These are phyloP conservation scores for Biscutella laevigata DNA, from an alignment of 441 rosid species.

Conservation along the genomic window DNA sequence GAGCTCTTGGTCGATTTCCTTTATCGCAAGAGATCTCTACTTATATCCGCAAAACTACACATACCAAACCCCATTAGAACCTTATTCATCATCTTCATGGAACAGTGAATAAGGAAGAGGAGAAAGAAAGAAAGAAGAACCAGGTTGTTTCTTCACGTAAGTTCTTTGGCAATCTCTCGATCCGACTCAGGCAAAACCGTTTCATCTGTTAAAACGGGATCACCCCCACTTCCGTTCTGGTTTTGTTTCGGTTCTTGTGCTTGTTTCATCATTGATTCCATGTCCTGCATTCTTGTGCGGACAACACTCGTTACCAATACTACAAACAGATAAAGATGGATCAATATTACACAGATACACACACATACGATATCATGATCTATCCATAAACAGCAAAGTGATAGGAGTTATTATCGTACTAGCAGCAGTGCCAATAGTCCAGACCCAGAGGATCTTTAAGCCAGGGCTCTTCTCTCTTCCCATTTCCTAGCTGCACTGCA, in stretches of 20 bases:
- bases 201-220: slow-evolving; percentile 22
- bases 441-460: slow-evolving; percentile 78
- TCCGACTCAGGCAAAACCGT: slow-evolving; percentile 26
- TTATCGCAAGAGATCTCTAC: no score
- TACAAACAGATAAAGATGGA: slow-evolving; percentile 21
- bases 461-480: slow-evolving; percentile 71
- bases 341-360: background rate
- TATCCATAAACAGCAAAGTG: background rate
- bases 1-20: slow-evolving; percentile 5
- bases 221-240: slow-evolving; percentile 10
- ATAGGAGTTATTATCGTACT: slow-evolving; percentile 24
- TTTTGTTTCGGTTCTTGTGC: slow-evolving; percentile 30
- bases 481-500: slow-evolving; percentile 24
- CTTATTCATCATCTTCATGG: background rate
- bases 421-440: slow-evolving; percentile 89
- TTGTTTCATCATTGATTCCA: slow-evolving; percentile 47
- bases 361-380: background rate
- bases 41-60: background rate
- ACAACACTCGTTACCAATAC: slow-evolving; percentile 66
- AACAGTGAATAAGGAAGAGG: background rate
- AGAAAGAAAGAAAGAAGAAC: background rate
- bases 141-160: slow-evolving; percentile 16
- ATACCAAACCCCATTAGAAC: background rate
- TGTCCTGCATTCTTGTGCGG: slow-evolving; percentile 61
- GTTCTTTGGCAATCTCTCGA: slow-evolving; percentile 32